Conservation (phyloP, 1,139 yeast species). For the Pichia sp. region DNA sequence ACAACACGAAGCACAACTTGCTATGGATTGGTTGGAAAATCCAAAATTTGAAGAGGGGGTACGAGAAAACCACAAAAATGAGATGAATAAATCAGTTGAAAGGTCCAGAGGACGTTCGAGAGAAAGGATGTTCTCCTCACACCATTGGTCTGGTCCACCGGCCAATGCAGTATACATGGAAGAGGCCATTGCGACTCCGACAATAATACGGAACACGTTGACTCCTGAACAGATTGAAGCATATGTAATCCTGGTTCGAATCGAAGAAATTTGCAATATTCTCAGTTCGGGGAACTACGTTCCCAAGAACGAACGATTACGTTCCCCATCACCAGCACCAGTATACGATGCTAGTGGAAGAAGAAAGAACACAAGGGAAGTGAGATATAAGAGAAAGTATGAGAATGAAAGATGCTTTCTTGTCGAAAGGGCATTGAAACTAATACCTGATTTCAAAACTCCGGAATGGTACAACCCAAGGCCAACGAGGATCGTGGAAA, state of each 20-base stretch:
- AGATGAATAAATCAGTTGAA: not conserved
- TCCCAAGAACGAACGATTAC: slow-evolving; percentile 25
- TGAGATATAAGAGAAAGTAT: slow-evolving; percentile 52
- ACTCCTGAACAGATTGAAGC: slow-evolving; percentile 87
- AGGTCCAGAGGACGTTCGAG: not conserved
- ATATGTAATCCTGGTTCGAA: slow-evolving; percentile 66
- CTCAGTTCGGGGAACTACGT: slow-evolving; percentile 46
- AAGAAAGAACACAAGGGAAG: slow-evolving; percentile 79
- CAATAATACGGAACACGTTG: slow-evolving; percentile 36
- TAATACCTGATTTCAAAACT: slow-evolving; percentile 74
- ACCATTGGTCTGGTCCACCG: slow-evolving; percentile 42
- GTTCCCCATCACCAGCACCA: slow-evolving; percentile 94
- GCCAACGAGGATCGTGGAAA: slow-evolving; percentile 66
- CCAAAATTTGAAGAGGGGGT: too few species aligned
- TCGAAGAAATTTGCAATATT: slow-evolving; percentile 72
- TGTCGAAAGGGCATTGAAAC: slow-evolving; percentile 66
- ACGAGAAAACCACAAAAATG: not conserved
- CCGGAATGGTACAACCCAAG: slow-evolving; percentile 67
- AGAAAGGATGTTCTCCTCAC: not conserved
- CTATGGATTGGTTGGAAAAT: too few species aligned
- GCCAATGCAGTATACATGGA: slow-evolving; percentile 32
- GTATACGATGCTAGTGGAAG: slow-evolving; percentile 78
- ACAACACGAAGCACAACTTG: too few species aligned
- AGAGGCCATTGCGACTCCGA: slow-evolving; percentile 35
- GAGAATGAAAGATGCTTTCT: slow-evolving; percentile 78